Evolutionary conservation across 176 grass and related monocot species (phyloP), one percentile per base, ranked within the genome.

Genomic region (Ensete ventricosum): DNA sequence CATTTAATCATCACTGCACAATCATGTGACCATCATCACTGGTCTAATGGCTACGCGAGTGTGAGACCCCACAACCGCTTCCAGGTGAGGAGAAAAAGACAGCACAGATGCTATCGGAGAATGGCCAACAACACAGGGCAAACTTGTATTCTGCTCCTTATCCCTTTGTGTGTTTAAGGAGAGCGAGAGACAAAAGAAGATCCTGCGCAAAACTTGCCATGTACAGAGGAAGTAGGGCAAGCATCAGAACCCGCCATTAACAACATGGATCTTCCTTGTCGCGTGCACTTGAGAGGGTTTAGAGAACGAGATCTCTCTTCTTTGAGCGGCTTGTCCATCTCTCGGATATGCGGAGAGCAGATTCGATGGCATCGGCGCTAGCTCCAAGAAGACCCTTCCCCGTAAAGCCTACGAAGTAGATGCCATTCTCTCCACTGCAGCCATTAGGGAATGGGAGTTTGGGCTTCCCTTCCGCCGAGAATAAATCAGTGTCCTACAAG

Each of bases 321-420:
- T 54, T 55, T 9, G 52, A 17, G 52, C 60, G 65, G 53, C 77
- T 82, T 73, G 11, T 75, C 88, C 87, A 93, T 11, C 64, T 87
- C 71, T 76, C 81, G 82, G 90, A 86, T 89, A 98, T 87, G 80
- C 91, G 90, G 79, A 79, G 72, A 74, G 88, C 90, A 52, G 83
- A 79, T 43, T 70, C 76, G 70, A 89, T 71, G 23, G 95, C 90
- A 57, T 98, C 95, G 9, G 73, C 71, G 55, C 95, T 82, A 64
- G 86, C 71, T 79, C 95, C 95, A 73, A 87, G 88, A 27, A 98
- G 84, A 54, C 95, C 95, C 66, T 58, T 80, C 55, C 90, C 88
- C 68, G 90, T 89, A 88, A 98, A 94, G 20, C 95, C 95, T 59
- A 91, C 86, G 53, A 80, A 78, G 86, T 98, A 98, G 71, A 98